Conservation (phyloP, 192 early-diverging fungal species). For the Pecoramyces ruminantium region DNA sequence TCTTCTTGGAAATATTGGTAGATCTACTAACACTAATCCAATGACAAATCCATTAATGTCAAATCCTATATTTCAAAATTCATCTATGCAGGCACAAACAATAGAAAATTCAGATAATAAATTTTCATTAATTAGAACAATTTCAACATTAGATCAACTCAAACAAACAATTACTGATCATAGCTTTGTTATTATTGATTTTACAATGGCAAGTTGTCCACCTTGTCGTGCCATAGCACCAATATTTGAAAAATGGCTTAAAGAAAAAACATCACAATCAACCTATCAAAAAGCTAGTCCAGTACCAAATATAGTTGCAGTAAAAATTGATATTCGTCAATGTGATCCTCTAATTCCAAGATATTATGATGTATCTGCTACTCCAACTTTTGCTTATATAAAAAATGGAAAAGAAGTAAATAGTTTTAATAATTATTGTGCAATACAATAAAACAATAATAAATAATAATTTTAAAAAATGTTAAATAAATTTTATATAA, state of each 20-base stretch:
- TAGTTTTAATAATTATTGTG: no score
- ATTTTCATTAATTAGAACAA: constrained; percentile 9
- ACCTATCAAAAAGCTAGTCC: constrained; percentile 4
- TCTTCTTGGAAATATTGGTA: constrained; percentile 1
- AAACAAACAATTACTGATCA: constrained; percentile 21
- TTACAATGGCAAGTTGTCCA: constrained; percentile 47
- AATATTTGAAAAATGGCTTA: constrained; percentile 38
- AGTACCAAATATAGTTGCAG: constrained; percentile 12
- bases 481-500: no score
- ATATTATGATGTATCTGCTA: constrained; percentile 34
- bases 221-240: constrained; percentile 54
- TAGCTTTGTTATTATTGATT: constrained; percentile 40
- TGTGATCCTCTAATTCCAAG: constrained; percentile 27
- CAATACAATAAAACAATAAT: no score
- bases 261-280: constrained; percentile 12
- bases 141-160: constrained; percentile 18
- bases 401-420: constrained; percentile 26
- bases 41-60: neutral
- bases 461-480: no score
- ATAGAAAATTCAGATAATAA: neutral
- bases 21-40: constrained; percentile 5
- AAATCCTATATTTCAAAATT: constrained; percentile 1
- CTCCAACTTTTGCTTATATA: constrained; percentile 59
- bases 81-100: no score
- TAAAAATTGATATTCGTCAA: constrained; percentile 36